Conservation (phyloP, 1,284 basidiomycete genomes). For the Cutaneotrichosporon cavernicola region DNA sequence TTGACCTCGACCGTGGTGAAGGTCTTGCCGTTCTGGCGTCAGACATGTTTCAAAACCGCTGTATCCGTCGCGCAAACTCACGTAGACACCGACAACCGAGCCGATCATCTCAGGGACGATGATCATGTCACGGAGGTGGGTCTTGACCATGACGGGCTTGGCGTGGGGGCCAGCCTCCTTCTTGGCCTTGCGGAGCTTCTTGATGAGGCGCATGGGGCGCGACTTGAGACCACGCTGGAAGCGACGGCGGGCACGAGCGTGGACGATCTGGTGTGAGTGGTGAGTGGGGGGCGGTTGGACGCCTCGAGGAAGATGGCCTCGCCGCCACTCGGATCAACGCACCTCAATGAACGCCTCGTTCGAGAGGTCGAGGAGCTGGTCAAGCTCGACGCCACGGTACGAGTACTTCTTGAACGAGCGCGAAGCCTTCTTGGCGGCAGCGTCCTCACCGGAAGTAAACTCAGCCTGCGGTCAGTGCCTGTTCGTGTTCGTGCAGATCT, state of each 20-base stretch:
- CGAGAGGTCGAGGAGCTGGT: conserved; percentile 92
- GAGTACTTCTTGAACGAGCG: conserved; percentile 98
- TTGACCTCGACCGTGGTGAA: conserved; percentile 99
- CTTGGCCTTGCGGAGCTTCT: conserved; percentile 99
- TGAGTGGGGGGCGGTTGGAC: conserved; percentile 1
- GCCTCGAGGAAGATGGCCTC: background rate
- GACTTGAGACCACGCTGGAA: conserved; percentile 99
- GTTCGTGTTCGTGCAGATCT: background rate
- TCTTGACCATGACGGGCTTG: conserved; percentile 98
- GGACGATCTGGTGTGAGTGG: conserved; percentile 70
- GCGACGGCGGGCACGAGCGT: conserved; percentile 96
- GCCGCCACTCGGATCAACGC: conserved; percentile 24
- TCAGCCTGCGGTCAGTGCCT: conserved; percentile 25
- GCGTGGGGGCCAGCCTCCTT: conserved; percentile 97
- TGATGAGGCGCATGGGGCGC: conserved; percentile 97
- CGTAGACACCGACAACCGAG: conserved; percentile 90
- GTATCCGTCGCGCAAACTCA: conserved; percentile 30
- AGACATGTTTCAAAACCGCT: background rate
- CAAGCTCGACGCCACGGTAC: conserved; percentile 95
- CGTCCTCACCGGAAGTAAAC: conserved; percentile 81
- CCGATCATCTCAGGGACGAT: conserved; percentile 99
- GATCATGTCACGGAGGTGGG: conserved; percentile 99
- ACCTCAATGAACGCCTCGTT: conserved; percentile 74
- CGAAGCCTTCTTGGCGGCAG: conserved; percentile 95
- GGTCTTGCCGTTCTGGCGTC: conserved; percentile 60